Evolutionary conservation across 2,329 filamentous ascomycete species (phyloP).

Genomic region (Xylariaceae sp.): DNA sequence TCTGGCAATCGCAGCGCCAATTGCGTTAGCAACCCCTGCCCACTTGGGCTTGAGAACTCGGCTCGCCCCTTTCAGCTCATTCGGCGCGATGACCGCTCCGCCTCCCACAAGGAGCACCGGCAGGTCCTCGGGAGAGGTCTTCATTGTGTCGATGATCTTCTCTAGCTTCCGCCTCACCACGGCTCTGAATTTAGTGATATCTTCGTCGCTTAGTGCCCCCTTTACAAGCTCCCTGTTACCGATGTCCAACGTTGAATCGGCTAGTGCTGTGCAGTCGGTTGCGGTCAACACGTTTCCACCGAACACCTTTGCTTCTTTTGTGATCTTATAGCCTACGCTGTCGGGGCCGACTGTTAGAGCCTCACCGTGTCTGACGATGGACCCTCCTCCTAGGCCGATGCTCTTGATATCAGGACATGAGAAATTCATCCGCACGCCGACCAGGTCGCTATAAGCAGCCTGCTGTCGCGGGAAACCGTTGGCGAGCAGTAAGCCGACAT

Average conservation of each 20-base stretch:
- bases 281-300: constrained; percentile 62
- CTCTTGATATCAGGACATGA: constrained; percentile 63
- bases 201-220: constrained; percentile 33
- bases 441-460: constrained; percentile 66
- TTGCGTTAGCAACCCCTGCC: constrained; percentile 67
- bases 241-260: constrained; percentile 44
- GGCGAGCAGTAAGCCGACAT: constrained; percentile 64
- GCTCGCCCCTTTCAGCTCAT: constrained; percentile 61
- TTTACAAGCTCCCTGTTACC: constrained; percentile 46
- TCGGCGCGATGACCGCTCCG: constrained; percentile 63
- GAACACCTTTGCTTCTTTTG: constrained; percentile 60
- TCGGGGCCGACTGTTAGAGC: constrained; percentile 62
- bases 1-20: constrained; percentile 66
- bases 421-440: constrained; percentile 68
- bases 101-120: constrained; percentile 68
- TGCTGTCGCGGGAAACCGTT: constrained; percentile 69
- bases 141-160: constrained; percentile 62
- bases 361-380: constrained; percentile 53
- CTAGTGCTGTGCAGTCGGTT: constrained; percentile 58
- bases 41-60: constrained; percentile 61
- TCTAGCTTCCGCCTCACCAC: constrained; percentile 39
- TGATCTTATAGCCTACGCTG: constrained; percentile 64
- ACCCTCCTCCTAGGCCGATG: constrained; percentile 65
- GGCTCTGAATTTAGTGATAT: constrained; percentile 33
- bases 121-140: constrained; percentile 64